A percentile compares a stretch with the other conserved stretches of the same genome.
These are phyloP conservation scores for Azolla pinnata DNA, from an alignment of 75 land plant species.

Conservation along the genomic window DNA sequence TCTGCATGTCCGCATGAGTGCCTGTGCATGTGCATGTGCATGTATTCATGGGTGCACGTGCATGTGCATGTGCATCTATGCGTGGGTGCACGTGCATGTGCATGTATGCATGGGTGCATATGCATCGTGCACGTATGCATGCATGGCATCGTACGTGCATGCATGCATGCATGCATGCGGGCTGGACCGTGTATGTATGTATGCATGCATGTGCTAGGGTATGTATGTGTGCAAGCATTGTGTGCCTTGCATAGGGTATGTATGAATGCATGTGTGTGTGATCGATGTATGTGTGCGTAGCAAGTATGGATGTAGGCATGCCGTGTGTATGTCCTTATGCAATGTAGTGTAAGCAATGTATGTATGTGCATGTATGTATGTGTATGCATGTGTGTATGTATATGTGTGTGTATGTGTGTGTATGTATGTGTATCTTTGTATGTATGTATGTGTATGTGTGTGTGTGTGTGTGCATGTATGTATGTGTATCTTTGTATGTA, in stretches of 20 bases:
- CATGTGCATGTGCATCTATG: background rate
- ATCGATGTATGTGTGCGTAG: background rate
- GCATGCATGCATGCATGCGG: background rate
- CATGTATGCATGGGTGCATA: background rate
- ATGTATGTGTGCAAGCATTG: background rate
- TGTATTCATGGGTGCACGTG: background rate
- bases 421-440: background rate
- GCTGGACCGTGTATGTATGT: background rate
- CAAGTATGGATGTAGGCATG: background rate
- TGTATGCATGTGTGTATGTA: background rate
- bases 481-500: background rate
- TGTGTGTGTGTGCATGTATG: background rate
- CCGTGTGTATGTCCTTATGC: background rate
- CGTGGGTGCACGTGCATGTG: background rate
- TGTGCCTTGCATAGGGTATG: background rate
- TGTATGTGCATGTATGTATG: background rate
- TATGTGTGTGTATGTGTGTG: conserved; percentile 1
- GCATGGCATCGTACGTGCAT: too few species aligned
- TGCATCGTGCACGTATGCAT: background rate
- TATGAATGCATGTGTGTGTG: background rate
- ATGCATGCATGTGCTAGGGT: background rate
- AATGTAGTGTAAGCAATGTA: background rate
- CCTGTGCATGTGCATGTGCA: background rate
- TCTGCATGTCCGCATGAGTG: background rate
- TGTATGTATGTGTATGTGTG: background rate